Percentiles rank a stretch among this genome's conserved stretches.
phyloP scores from a whole-genome alignment of 108 stramenopile genomes.

The Cyclostephanos invisitatus region DNA sequence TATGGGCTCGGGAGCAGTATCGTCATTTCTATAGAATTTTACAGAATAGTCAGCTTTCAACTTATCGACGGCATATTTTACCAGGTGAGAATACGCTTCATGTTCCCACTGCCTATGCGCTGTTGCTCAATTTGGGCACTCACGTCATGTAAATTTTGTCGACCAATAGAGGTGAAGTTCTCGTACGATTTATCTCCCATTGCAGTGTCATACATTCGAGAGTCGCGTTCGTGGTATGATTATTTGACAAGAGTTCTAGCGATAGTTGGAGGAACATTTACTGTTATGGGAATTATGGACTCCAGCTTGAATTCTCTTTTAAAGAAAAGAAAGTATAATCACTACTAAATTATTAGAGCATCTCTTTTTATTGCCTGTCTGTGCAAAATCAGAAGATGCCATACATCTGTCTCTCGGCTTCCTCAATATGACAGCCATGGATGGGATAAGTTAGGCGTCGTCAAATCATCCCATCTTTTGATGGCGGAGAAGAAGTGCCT shows the following conservation, averaged over 20 bases:
- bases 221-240: slow-evolving; percentile 84
- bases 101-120: not conserved
- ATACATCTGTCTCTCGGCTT: too few species aligned
- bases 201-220: slow-evolving; percentile 67
- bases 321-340: slow-evolving; percentile 7
- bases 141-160: not conserved
- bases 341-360: not conserved
- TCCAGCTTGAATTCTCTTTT: slow-evolving; percentile 39
- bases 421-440: not conserved
- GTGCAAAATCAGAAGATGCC: too few species aligned
- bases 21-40: slow-evolving; percentile 66
- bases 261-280: slow-evolving; percentile 96
- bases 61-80: slow-evolving; percentile 59
- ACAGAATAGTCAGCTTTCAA: slow-evolving; percentile 69
- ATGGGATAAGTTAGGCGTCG: not conserved
- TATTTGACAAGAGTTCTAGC: slow-evolving; percentile 93
- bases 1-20: slow-evolving; percentile 15
- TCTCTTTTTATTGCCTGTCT: too few species aligned
- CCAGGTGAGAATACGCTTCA: slow-evolving; percentile 35
- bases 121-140: not conserved
- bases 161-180: slow-evolving; percentile 71
- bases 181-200: slow-evolving; percentile 86
- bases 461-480: not conserved
- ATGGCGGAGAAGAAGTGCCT: not conserved
- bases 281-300: slow-evolving; percentile 90